Evolutionary conservation across 495 filamentous ascomycete genomes (phyloP).

Genomic region (Terfezia claveryi): DNA sequence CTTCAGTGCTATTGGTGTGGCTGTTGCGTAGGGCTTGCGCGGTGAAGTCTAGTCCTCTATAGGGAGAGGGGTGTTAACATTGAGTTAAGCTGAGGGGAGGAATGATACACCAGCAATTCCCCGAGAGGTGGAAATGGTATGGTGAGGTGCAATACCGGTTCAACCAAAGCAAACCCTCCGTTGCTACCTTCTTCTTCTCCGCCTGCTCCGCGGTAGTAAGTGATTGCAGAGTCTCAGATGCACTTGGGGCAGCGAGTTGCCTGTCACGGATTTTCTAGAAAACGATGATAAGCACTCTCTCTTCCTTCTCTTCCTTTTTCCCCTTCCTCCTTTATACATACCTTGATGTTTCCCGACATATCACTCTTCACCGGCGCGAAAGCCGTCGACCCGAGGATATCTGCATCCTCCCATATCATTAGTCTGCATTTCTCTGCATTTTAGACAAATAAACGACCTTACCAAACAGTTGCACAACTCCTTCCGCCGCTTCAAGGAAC

Average conservation of each 20-base stretch:
- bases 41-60: conserved; percentile 82
- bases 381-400: conserved; percentile 57
- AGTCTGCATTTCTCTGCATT: too few relatives aligned
- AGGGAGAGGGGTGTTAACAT: neutral
- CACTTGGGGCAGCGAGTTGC: conserved; percentile 48
- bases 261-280: conserved; percentile 74
- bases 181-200: conserved; percentile 59
- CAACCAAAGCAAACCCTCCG: conserved; percentile 82
- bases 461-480: conserved; percentile 74
- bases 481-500: conserved; percentile 80
- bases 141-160: conserved; percentile 36
- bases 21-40: conserved; percentile 61
- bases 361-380: conserved; percentile 79
- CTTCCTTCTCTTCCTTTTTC: neutral
- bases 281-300: neutral
- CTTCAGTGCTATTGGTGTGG: conserved; percentile 37
- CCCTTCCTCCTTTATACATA: conserved; percentile 20
- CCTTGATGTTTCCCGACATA: conserved; percentile 79
- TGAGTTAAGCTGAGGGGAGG: neutral
- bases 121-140: conserved; percentile 1
- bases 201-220: conserved; percentile 73
- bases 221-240: conserved; percentile 60
- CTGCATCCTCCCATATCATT: conserved; percentile 23
- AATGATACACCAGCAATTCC: neutral
- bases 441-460: neutral